Conservation (phyloP, 371 early-diverging fungal species). For the Cokeromyces recurvatus region DNA sequence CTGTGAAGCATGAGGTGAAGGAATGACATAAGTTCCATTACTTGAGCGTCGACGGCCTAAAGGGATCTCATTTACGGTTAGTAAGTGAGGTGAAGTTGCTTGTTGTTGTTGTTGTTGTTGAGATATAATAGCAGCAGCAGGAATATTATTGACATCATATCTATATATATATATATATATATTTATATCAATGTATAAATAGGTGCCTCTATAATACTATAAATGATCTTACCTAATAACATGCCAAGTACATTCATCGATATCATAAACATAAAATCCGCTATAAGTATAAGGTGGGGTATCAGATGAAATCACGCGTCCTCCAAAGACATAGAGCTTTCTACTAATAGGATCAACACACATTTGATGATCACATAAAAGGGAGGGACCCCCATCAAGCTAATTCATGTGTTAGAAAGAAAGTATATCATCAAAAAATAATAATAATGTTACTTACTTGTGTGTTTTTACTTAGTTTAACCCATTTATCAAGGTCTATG, state of each 20-base stretch:
- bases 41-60: slow-evolving; percentile 7
- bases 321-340: slow-evolving; percentile 88
- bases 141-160: no score
- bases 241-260: slow-evolving; percentile 66
- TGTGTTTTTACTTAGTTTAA: slow-evolving; percentile 70
- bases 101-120: no score
- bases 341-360: slow-evolving; percentile 69
- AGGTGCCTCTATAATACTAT: no score
- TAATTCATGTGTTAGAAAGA: no score
- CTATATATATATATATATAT: no score
- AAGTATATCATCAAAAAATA: no score
- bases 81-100: neutral
- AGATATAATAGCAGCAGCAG: no score
- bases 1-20: slow-evolving; percentile 40
- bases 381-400: slow-evolving; percentile 76
- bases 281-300: slow-evolving; percentile 65
- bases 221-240: no score
- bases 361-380: slow-evolving; percentile 97
- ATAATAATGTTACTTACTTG: slow-evolving; percentile 34
- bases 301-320: slow-evolving; percentile 63
- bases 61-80: neutral
- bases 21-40: slow-evolving; percentile 6
- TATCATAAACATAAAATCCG: slow-evolving; percentile 81
- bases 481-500: slow-evolving; percentile 65
- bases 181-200: no score